Base-by-base conservation (phyloP, 345 rosid species). In the Eucalyptus victrix region DNA sequence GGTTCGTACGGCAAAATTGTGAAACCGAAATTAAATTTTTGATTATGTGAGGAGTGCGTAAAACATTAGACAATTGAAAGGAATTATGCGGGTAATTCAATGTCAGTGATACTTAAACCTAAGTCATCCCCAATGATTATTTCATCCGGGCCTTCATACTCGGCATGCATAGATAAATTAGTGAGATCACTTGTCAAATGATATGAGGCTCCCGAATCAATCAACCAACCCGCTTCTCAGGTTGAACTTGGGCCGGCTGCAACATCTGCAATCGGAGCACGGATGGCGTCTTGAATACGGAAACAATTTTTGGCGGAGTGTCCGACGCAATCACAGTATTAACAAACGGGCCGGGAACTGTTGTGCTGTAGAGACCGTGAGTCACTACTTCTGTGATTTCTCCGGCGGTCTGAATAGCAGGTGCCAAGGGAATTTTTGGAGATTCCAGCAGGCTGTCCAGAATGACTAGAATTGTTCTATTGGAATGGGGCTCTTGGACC, bases 221-320 rank as follows among this genome's bases (percentile, higher is more conserved):
- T 26, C 65, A 58, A 5, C 65, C 2, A 58, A 58, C 14, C 65
- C 30, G 0, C 30, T 58, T 1, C 0, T 58, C 16, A 58, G 58
- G 65, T 58, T 58, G 32, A 60, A 26, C n/a, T 58, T 0, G 4
- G 8, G n/a, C 7, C 6, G 14, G 32, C 4, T 10, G 16, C 67
- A 60, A 26, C 67, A 28, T 60, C 28, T 26, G 16, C 32, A 60
- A 60, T 1, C 16, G 9, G 56, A 53, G 56, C 56, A 53, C 4
- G 24, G 56, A 18, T 1, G 0, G 56, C 23, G 1, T 53, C 56
- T 53, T 0, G 23, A 53, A 53, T 53, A 53, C 0, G 24, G 9
- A 18, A 53, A 53, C 56, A 19, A 53, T 53, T 53, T 51, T 53
- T 53, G 56, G 56, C 1, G 4, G 24, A 3, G 56, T 53, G 56